phyloP scores from a whole-genome alignment of 345 rosid genomes.

The Lepidium aucheri region DNA sequence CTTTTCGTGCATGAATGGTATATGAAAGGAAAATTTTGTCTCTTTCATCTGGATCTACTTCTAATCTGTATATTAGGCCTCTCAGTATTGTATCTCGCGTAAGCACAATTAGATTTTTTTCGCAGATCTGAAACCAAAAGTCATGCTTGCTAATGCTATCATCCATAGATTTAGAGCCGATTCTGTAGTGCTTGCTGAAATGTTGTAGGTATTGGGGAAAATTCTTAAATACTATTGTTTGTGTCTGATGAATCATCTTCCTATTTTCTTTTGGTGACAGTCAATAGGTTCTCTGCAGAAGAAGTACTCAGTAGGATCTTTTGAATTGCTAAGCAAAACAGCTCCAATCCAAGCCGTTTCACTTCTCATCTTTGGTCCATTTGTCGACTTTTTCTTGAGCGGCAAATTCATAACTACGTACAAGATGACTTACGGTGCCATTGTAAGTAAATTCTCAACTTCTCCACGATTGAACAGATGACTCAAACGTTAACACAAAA shows the following conservation, averaged over 20 bases:
- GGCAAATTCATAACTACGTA: constrained; percentile 56
- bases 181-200: not conserved
- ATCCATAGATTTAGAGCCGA: not conserved
- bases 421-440: constrained; percentile 63
- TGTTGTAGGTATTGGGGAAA: not conserved
- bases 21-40: not conserved
- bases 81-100: not conserved
- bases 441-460: constrained; percentile 37
- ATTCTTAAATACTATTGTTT: not conserved
- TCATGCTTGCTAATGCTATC: not conserved
- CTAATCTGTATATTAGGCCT: not conserved
- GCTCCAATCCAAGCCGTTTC: constrained; percentile 99
- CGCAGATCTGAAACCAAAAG: not conserved
- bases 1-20: not conserved
- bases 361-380: constrained; percentile 81
- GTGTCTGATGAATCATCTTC: not conserved
- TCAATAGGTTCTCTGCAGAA: constrained; percentile 87
- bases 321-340: constrained; percentile 83
- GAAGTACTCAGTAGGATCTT: constrained; percentile 90
- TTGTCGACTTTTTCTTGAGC: constrained; percentile 65
- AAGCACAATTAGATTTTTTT: not conserved
- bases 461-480: not conserved
- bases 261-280: constrained; percentile 31
- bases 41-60: not conserved
- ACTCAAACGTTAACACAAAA: not conserved